Evolutionary conservation across 139 green algal species (phyloP), one percentile per base, ranked within the genome.

Genomic region (Closterium sp.): DNA sequence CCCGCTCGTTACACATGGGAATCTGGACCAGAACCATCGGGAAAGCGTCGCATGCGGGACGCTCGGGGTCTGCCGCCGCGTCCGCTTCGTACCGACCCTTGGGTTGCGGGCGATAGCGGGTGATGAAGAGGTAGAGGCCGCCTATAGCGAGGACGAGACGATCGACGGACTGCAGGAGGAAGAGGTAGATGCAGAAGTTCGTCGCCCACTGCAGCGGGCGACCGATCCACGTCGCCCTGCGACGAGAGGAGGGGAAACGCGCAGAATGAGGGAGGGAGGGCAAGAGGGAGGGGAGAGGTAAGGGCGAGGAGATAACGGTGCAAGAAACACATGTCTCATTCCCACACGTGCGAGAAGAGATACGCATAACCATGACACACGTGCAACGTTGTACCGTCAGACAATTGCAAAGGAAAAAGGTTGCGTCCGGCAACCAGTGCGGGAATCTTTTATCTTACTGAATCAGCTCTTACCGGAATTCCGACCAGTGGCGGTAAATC

Each of bases 1-100:
- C 90, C 28, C 84, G 30, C 35, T 92, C 90, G 34, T 92, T 92
- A 87, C 35, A 90, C 90, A 92, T 92, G 25, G 90, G 90, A 28
- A 92, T 89, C 90, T 92, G 90, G n/a, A 92, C 43, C 19, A 92
- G 35, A 87, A 92, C 90, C 35, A 89, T 84, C 19, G 90, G 90
- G 83, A n/a, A 87, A 92, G n/a, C 30, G 83, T 84, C 32, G 90
- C 83, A 32, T 92, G 34, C 34, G 83, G 30, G 30, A 4, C n/a
- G 83, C n/a, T 86, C 83, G 83, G 83, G 83, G 0, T 86, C 85
- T 0, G 19, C 85, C n/a, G 19, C 85, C 1, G 34, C 33, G 0
- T 34, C 85, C 0, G 34, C 2, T 55, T 88, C 34, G 33, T 38
- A 31, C 19, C 25, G 85, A 0, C 34, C 28, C 34, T 34, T 31